phyloP scores from a whole-genome alignment of 805 yeast species.

The Barnettozyma sp. region DNA sequence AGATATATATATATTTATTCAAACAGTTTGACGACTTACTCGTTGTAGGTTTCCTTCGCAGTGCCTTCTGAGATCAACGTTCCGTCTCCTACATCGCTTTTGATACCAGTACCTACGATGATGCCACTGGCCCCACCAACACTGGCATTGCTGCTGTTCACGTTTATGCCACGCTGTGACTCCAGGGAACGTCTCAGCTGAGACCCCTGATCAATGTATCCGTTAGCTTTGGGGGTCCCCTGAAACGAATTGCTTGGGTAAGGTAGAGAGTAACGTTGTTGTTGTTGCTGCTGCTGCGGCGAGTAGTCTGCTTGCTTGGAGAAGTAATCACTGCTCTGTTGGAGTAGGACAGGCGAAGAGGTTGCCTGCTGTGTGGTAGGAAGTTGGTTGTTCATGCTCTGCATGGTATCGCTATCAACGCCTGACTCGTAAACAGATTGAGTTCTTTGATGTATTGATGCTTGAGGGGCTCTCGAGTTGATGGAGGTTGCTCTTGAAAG shows the following conservation, averaged over 20 bases:
- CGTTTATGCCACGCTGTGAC: constrained; percentile 8
- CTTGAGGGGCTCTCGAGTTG: constrained; percentile 23
- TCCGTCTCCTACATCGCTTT: constrained; percentile 14
- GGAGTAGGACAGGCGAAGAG: too few species aligned
- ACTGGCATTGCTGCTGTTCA: too few species aligned
- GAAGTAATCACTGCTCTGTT: constrained; percentile 21
- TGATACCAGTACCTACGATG: constrained; percentile 2
- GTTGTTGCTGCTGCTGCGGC: constrained; percentile 13
- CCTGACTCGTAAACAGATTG: constrained; percentile 16
- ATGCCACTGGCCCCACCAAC: too few species aligned
- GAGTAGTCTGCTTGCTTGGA: constrained; percentile 16
- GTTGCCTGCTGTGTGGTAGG: too few species aligned
- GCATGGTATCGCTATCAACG: constrained; percentile 23
- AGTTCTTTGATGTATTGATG: too few species aligned
- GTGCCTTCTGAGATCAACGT: constrained; percentile 22
- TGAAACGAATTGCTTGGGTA: constrained; percentile 7
- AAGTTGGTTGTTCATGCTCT: constrained; percentile 18
- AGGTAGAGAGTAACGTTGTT: constrained; percentile 12
- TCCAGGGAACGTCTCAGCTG: constrained; percentile 7
- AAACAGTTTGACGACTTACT: too few species aligned
- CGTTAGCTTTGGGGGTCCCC: constrained; percentile 3
- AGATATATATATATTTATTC: too few species aligned
- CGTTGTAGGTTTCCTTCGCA: constrained; percentile 21
- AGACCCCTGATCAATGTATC: constrained; percentile 3
- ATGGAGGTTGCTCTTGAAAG: constrained; percentile 27